phyloP scores from a whole-genome alignment of 768 basidiomycete species.

The Daedaleopsis nitida region DNA sequence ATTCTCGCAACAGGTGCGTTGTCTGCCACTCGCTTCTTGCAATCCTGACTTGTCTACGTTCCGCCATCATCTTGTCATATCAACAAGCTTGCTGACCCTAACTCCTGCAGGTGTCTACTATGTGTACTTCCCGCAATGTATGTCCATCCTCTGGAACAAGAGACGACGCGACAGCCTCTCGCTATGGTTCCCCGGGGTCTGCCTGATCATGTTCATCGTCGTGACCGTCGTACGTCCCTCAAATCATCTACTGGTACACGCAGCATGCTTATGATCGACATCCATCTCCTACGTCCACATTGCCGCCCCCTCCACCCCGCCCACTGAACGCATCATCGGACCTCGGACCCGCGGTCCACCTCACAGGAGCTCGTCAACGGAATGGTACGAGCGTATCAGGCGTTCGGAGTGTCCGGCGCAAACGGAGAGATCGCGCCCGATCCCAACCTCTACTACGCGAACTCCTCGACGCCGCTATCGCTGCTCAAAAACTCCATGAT shows the following conservation, averaged over 20 bases:
- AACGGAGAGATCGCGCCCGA: not conserved
- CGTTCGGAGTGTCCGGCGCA: not conserved
- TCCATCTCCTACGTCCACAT: not conserved
- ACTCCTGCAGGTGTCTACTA: not conserved
- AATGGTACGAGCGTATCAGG: slow-evolving; percentile 1
- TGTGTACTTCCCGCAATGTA: slow-evolving; percentile 1
- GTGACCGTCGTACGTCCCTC: not conserved
- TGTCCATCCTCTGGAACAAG: slow-evolving; percentile 1
- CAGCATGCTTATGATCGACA: too few species aligned
- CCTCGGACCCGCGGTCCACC: not conserved
- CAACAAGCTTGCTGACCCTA: too few species aligned
- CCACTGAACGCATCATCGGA: not conserved
- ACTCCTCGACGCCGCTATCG: not conserved
- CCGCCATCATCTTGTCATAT: not conserved
- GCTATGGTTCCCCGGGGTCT: slow-evolving; percentile 2
- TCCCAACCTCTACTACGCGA: not conserved
- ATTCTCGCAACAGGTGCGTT: slow-evolving; percentile 10
- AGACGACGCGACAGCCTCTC: not conserved
- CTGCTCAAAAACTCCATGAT: slow-evolving; percentile 4
- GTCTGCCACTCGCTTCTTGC: not conserved
- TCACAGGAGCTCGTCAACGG: not conserved
- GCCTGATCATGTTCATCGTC: slow-evolving; percentile 1
- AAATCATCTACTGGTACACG: not conserved
- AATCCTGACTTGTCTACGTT: not conserved
- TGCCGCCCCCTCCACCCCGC: not conserved